phyloP scores from a whole-genome alignment of 192 early-diverging fungal genomes.

The Podila verticillata region DNA sequence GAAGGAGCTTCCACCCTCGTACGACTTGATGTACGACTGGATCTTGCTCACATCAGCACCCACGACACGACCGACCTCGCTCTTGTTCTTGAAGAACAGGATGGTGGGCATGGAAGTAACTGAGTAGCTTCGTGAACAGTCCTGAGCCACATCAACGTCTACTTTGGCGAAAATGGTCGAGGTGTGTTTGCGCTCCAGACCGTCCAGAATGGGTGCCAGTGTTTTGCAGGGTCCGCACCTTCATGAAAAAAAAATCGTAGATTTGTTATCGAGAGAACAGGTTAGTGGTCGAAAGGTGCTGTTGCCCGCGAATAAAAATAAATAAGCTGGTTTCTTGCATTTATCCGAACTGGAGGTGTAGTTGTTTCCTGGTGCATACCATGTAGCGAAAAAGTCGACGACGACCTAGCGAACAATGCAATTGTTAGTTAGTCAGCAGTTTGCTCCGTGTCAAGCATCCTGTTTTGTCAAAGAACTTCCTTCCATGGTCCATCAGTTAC shows the following conservation, averaged over 20 bases:
- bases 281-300: no score
- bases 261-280: no score
- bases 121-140: constrained; percentile 19
- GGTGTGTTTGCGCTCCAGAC: constrained; percentile 35
- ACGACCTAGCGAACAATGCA: constrained; percentile 17
- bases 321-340: neutral
- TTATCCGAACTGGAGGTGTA: neutral
- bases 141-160: constrained; percentile 41
- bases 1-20: constrained; percentile 35
- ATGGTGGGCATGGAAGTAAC: constrained; percentile 43
- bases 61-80: constrained; percentile 36
- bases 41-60: constrained; percentile 41
- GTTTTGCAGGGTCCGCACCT: constrained; percentile 52
- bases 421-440: neutral
- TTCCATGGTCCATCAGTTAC: neutral
- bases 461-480: neutral
- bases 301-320: no score
- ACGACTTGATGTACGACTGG: constrained; percentile 31
- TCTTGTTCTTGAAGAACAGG: constrained; percentile 41
- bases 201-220: constrained; percentile 38
- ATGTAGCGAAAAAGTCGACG: constrained; percentile 45
- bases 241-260: neutral
- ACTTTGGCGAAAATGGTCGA: constrained; percentile 45
- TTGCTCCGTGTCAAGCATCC: neutral
- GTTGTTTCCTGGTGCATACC: constrained; percentile 16